Evolutionary conservation across 805 yeast species (phyloP).

Genomic region (Teunomyces gatunensis): DNA sequence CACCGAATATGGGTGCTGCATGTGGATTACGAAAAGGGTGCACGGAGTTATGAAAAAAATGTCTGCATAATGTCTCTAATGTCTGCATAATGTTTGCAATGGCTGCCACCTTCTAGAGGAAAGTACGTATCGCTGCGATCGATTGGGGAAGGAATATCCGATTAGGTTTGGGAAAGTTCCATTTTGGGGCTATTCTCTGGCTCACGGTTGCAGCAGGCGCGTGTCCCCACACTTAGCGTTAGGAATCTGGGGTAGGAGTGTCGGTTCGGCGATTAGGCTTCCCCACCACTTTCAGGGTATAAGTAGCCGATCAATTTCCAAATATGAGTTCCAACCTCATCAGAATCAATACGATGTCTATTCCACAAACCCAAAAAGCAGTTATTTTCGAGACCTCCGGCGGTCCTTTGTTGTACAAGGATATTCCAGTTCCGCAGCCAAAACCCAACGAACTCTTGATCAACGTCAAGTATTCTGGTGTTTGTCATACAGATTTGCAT

Average conservation of each 20-base stretch:
- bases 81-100: no score
- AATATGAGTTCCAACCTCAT: not conserved
- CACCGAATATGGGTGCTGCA: not conserved
- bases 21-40: no score
- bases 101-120: no score
- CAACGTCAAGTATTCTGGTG: conserved; percentile 85
- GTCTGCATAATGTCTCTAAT: no score
- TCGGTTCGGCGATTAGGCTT: not conserved
- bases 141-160: not conserved
- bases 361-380: conserved; percentile 72
- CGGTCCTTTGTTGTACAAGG: conserved; percentile 60
- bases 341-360: conserved; percentile 8
- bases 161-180: not conserved
- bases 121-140: no score
- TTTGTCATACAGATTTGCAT: conserved; percentile 91
- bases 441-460: conserved; percentile 74
- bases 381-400: conserved; percentile 64
- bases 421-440: conserved; percentile 79
- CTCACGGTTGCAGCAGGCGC: no score
- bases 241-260: not conserved
- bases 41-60: no score
- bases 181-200: not conserved
- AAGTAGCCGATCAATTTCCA: not conserved
- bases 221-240: conserved; percentile 1
- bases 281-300: not conserved